These are phyloP conservation scores for Neurospora cerealis DNA, from an alignment of 495 filamentous ascomycete genomes.

Conservation along the genomic window DNA sequence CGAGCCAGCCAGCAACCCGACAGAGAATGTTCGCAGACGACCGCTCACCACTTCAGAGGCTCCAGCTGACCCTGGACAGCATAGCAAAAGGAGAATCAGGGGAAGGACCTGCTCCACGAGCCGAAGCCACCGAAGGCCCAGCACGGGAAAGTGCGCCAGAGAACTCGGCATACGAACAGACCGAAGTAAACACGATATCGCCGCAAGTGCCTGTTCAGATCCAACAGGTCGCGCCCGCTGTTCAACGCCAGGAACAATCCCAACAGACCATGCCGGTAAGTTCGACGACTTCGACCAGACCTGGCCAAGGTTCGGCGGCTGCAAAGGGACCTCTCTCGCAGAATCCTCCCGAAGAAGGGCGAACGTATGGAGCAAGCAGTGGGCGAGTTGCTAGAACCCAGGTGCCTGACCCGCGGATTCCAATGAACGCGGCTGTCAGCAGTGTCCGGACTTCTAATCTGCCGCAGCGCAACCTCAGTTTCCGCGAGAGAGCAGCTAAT, in stretches of 20 bases:
- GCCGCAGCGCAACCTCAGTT: slow-evolving; percentile 39
- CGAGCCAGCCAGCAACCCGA: slow-evolving; percentile 13
- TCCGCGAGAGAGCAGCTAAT: slow-evolving; percentile 37
- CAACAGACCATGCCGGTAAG: background rate
- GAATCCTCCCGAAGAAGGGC: slow-evolving; percentile 26
- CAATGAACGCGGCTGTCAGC: slow-evolving; percentile 9
- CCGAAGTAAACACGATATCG: slow-evolving; percentile 7
- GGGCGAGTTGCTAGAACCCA: slow-evolving; percentile 18
- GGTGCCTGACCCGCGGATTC: slow-evolving; percentile 20
- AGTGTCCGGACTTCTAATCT: slow-evolving; percentile 19
- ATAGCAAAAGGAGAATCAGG: slow-evolving; percentile 86
- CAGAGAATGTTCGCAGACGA: slow-evolving; percentile 56
- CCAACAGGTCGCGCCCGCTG: slow-evolving; percentile 2
- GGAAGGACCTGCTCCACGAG: slow-evolving; percentile 42
- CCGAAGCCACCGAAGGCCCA: slow-evolving; percentile 61
- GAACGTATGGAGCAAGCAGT: slow-evolving; percentile 13
- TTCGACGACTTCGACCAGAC: slow-evolving; percentile 14
- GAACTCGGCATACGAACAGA: slow-evolving; percentile 2
- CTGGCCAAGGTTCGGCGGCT: background rate
- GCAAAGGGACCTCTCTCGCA: slow-evolving; percentile 24
- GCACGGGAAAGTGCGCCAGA: slow-evolving; percentile 38
- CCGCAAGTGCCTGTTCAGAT: slow-evolving; percentile 17
- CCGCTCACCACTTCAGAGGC: slow-evolving; percentile 80
- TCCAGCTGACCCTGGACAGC: slow-evolving; percentile 77
- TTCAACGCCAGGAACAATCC: slow-evolving; percentile 4